Conservation (phyloP, 305 asterid species). For the Ajuga reptans region DNA sequence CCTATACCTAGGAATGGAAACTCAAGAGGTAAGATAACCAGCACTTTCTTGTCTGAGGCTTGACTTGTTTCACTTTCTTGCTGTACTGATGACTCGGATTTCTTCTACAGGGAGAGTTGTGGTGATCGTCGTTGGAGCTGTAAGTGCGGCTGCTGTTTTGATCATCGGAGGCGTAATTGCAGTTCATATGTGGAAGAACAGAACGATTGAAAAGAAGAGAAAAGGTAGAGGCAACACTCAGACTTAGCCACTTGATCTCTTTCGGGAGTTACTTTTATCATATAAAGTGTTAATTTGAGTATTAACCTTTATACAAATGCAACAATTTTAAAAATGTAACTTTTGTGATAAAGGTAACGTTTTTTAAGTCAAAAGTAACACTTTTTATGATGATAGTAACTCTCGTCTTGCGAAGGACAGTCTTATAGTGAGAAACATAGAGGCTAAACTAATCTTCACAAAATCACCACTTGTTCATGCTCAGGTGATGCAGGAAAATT, state of each 20-base stretch:
- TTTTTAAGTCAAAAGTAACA: too few species aligned
- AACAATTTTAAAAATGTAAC: too few species aligned
- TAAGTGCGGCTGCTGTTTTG: conserved; percentile 36
- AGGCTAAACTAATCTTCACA: not conserved
- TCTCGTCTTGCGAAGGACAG: too few species aligned
- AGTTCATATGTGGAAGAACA: conserved; percentile 34
- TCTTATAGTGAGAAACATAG: too few species aligned
- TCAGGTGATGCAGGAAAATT: conserved; percentile 41
- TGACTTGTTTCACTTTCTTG: not conserved
- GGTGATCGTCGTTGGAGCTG: conserved; percentile 30
- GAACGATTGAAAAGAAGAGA: conserved; percentile 41
- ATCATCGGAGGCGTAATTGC: conserved; percentile 31
- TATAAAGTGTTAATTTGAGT: too few species aligned
- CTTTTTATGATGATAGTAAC: too few species aligned
- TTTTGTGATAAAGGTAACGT: too few species aligned
- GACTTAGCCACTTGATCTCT: not conserved
- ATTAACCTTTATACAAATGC: too few species aligned
- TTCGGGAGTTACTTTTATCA: too few species aligned
- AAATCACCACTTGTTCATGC: conserved; percentile 18
- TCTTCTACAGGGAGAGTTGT: conserved; percentile 32
- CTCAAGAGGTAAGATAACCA: conserved; percentile 30
- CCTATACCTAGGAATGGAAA: conserved; percentile 32
- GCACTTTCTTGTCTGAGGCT: not conserved
- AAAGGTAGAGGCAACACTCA: conserved; percentile 30
- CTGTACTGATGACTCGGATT: not conserved